Evolutionary conservation across 306 rosid genomes (phyloP), one percentile per base, ranked within the genome.

Genomic region (Gastrolobium bilobum): DNA sequence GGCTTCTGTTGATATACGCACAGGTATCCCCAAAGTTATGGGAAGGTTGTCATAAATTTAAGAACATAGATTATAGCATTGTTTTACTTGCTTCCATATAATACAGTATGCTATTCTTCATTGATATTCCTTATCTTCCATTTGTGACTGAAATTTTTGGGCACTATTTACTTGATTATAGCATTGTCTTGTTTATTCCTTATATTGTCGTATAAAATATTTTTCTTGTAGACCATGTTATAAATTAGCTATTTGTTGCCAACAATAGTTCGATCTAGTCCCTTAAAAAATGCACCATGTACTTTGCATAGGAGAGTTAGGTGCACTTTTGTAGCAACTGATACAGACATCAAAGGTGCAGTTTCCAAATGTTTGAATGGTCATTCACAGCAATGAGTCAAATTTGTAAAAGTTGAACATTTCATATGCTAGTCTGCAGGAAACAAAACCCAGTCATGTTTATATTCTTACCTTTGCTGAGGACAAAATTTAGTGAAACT

Each of bases 1-100:
- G 85, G 97, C 96, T 73, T 87, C 96, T 76, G 31, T 91, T 78
- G 99, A 96, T 79, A 83, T 89, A 46, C 98, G 98, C 46, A 93
- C 97, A 83, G 99, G 99, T 95, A 80, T 63, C 72, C n/a, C 44
- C 50, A 13, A 20, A 51, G 14, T 61, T 63, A 43, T 82, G 9
- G 10, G 70, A 20, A 53, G 34, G 35, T 70, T 48, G 40, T 71
- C 44, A 44, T 44, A 42, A 66, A 63, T 61, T 72, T 71, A 62
- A 31, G 56, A 58, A 56, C 29, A 15, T 44, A 50, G 20, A 13
- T 72, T 66, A 57, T 51, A 50, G n/a, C 66, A 61, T 48, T 50
- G 62, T 54, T 73, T 51, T 57, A 46, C 44, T 47, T 74, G 42
- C 44, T 26, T 64, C 10, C 73, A 15, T 51, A 30, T 44, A n/a